Conservation (phyloP, 2,329 filamentous ascomycete genomes). For the Pezicula neosporulosa region DNA sequence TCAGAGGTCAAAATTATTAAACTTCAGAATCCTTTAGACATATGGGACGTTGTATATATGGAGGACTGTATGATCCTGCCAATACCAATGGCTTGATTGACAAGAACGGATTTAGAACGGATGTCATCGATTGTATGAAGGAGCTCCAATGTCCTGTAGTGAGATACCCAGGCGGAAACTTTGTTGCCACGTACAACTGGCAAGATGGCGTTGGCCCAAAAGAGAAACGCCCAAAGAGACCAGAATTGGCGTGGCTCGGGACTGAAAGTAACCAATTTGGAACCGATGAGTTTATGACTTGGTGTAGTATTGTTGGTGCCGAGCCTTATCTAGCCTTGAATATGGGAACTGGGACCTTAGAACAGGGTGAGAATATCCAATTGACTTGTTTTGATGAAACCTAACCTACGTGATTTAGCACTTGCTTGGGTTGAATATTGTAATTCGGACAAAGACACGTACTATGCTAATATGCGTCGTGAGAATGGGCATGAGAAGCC, state of each 20-base stretch:
- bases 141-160: conserved; percentile 72
- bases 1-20: not conserved
- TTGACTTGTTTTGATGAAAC: conserved; percentile 57
- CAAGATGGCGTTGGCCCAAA: conserved; percentile 71
- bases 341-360: conserved; percentile 52
- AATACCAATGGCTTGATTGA: conserved; percentile 67
- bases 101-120: conserved; percentile 69
- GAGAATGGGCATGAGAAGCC: conserved; percentile 70
- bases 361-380: conserved; percentile 46
- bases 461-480: conserved; percentile 75
- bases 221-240: conserved; percentile 58
- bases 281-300: conserved; percentile 79
- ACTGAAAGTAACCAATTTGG: conserved; percentile 74
- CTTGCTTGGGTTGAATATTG: conserved; percentile 81
- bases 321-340: conserved; percentile 61
- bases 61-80: conserved; percentile 74
- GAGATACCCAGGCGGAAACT: conserved; percentile 78
- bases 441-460: conserved; percentile 67
- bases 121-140: conserved; percentile 68
- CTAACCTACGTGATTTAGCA: conserved; percentile 30
- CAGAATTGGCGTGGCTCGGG: conserved; percentile 72
- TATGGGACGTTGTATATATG: conserved; percentile 84
- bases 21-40: conserved; percentile 45
- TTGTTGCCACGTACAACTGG: conserved; percentile 81
- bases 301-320: conserved; percentile 66